phyloP scores from a whole-genome alignment of 345 rosid species.

The Ceriops decandra region DNA sequence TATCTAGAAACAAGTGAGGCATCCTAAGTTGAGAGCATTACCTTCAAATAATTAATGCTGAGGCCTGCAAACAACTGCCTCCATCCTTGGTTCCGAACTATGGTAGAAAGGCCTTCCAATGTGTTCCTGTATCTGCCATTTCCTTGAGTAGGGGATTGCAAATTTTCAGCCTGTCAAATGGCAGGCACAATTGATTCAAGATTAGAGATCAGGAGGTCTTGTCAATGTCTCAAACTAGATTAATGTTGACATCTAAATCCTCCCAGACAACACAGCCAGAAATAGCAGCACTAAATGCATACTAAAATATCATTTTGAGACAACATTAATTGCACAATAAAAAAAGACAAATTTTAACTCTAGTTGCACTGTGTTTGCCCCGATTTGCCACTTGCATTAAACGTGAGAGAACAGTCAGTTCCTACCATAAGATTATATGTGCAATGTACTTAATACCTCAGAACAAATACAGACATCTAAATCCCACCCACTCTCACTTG shows the following conservation, averaged over 20 bases:
- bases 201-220: background rate
- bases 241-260: background rate
- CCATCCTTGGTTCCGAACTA: slow-evolving; percentile 81
- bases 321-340: no score
- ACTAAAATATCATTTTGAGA: background rate
- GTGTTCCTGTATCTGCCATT: slow-evolving; percentile 62
- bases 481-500: background rate
- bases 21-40: slow-evolving; percentile 16
- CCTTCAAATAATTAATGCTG: slow-evolving; percentile 94
- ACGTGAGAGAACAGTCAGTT: background rate
- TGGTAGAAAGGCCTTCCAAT: slow-evolving; percentile 59
- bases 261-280: background rate
- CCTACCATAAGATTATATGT: background rate
- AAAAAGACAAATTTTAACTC: background rate
- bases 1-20: background rate
- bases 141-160: slow-evolving; percentile 49
- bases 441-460: background rate
- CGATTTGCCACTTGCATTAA: background rate
- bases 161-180: slow-evolving; percentile 63
- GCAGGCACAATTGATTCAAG: slow-evolving; percentile 6
- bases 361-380: background rate
- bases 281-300: background rate
- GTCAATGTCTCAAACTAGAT: background rate
- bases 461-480: background rate
- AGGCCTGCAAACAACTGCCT: slow-evolving; percentile 92